Evolutionary conservation across 176 grass and related monocot genomes (phyloP).

Genomic region (Thalia dealbata): DNA sequence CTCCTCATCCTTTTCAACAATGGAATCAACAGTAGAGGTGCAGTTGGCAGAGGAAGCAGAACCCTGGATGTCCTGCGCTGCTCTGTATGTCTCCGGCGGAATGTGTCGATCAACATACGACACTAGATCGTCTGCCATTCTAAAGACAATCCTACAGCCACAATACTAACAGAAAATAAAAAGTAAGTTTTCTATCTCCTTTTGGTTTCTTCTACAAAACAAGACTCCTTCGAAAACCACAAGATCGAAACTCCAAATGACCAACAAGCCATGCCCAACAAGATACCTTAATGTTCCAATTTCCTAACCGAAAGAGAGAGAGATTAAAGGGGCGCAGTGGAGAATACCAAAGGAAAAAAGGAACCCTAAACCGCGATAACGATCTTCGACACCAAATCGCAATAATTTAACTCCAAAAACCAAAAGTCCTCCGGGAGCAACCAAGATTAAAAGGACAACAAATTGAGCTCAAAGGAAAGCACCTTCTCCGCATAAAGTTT

Average conservation of each 20-base stretch:
- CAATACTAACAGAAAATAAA: neutral
- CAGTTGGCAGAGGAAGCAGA: neutral
- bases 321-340: too few species aligned
- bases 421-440: neutral
- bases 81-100: neutral
- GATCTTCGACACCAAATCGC: too few species aligned
- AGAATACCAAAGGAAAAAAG: too few species aligned
- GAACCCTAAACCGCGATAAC: too few species aligned
- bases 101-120: constrained; percentile 39
- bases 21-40: constrained; percentile 3
- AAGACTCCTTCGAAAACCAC: neutral
- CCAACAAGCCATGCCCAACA: too few species aligned
- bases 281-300: too few species aligned
- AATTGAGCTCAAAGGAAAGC: neutral
- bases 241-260: too few species aligned
- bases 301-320: too few species aligned
- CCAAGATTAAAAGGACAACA: neutral
- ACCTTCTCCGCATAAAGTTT: neutral
- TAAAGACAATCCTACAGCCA: neutral
- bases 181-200: neutral
- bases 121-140: constrained; percentile 69
- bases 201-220: neutral
- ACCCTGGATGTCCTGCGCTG: neutral
- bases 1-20: too few species aligned
- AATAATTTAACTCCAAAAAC: too few species aligned